Conservation (phyloP, 331 rosid species). For the Quercus phellos region DNA sequence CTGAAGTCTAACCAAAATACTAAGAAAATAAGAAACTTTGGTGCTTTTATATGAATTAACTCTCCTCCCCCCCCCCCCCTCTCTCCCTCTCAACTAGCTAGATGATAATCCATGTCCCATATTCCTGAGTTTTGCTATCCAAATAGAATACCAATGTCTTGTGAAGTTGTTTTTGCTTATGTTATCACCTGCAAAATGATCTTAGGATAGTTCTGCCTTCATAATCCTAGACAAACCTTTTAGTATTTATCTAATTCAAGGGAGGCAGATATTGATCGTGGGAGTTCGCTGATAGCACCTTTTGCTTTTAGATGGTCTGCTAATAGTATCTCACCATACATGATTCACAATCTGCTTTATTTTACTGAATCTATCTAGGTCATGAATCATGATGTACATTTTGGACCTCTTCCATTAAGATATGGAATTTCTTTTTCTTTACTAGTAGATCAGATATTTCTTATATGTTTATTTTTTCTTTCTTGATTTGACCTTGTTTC, state of each 20-base stretch:
- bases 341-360: neutral
- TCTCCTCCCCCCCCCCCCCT: neutral
- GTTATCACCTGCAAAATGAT: neutral
- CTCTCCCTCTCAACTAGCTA: neutral
- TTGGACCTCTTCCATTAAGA: neutral
- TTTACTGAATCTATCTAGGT: neutral
- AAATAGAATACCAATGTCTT: too few relatives aligned
- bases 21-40: neutral
- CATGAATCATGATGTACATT: neutral
- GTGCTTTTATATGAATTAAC: neutral
- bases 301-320: constrained; percentile 32
- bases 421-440: neutral
- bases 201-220: constrained; percentile 14
- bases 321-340: constrained; percentile 31
- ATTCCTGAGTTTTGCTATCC: neutral
- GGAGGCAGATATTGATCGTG: constrained; percentile 33
- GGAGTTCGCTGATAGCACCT: constrained; percentile 37
- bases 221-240: constrained; percentile 34
- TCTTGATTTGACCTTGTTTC: neutral
- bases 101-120: neutral
- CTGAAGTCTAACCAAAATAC: neutral
- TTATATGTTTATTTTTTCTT: neutral
- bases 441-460: neutral
- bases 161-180: neutral
- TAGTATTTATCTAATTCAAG: constrained; percentile 39